Conservation (phyloP, 1,284 basidiomycete genomes). For the Earliella scabrosa region DNA sequence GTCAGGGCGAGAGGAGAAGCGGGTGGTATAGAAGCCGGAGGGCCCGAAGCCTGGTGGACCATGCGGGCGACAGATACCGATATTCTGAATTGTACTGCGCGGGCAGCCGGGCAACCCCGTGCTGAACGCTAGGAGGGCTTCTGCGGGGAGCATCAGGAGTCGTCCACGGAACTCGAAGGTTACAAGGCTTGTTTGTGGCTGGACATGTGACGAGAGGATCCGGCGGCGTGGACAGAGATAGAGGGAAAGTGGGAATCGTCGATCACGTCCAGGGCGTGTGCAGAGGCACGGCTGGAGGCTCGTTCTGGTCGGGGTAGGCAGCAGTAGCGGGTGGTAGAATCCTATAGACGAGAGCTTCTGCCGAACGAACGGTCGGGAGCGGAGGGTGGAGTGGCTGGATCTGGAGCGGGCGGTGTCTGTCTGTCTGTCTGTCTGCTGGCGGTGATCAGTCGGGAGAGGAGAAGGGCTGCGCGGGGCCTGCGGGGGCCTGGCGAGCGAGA, state of each 20-base stretch:
- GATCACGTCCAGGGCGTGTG: slow-evolving; percentile 25
- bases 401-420: slow-evolving; percentile 21
- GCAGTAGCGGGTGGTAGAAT: slow-evolving; percentile 21
- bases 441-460: slow-evolving; percentile 25
- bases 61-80: slow-evolving; percentile 40
- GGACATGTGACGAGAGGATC: slow-evolving; percentile 27
- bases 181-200: slow-evolving; percentile 21
- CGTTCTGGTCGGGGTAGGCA: slow-evolving; percentile 8
- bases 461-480: slow-evolving; percentile 10
- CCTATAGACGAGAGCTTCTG: slow-evolving; percentile 25
- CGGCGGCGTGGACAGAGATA: slow-evolving; percentile 13
- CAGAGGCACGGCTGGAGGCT: slow-evolving; percentile 16
- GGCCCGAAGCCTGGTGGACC: slow-evolving; percentile 35
- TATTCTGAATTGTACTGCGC: slow-evolving; percentile 31
- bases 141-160: slow-evolving; percentile 30
- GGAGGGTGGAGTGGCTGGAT: slow-evolving; percentile 18
- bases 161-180: slow-evolving; percentile 24
- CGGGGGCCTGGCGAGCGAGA: background rate
- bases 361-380: slow-evolving; percentile 24
- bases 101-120: slow-evolving; percentile 30
- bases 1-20: slow-evolving; percentile 20
- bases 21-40: slow-evolving; percentile 36
- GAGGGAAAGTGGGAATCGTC: slow-evolving; percentile 25
- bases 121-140: slow-evolving; percentile 24
- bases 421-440: slow-evolving; percentile 16